Evolutionary conservation across 108 stramenopile species (phyloP).

Genomic region (Nitzschia sp.): DNA sequence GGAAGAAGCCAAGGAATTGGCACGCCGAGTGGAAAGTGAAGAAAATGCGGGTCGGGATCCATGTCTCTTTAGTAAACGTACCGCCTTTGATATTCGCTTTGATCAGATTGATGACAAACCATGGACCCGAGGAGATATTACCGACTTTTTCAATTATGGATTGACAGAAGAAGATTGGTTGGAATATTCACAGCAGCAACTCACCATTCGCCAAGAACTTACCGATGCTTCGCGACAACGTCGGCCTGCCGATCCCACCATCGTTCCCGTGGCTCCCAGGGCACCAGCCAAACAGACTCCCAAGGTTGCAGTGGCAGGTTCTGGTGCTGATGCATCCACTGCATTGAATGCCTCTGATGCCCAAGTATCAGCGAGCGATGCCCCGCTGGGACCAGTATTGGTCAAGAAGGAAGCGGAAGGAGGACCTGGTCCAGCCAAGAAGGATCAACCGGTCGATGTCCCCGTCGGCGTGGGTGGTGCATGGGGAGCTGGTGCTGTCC

Average conservation of each 20-base stretch:
- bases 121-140: slow-evolving; percentile 72
- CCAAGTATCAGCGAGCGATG: too few species aligned
- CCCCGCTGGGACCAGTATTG: slow-evolving; percentile 31
- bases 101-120: slow-evolving; percentile 92
- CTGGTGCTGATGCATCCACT: slow-evolving; percentile 23
- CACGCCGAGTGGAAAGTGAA: slow-evolving; percentile 69
- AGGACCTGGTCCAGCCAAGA: slow-evolving; percentile 21
- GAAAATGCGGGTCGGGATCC: slow-evolving; percentile 92
- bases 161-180: slow-evolving; percentile 84
- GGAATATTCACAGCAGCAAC: slow-evolving; percentile 79
- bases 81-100: slow-evolving; percentile 89
- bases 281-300: slow-evolving; percentile 64
- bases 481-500: slow-evolving; percentile 82
- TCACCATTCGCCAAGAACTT: slow-evolving; percentile 82
- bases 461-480: slow-evolving; percentile 60
- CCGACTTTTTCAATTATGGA: slow-evolving; percentile 89
- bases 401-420: slow-evolving; percentile 32
- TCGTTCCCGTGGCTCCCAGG: slow-evolving; percentile 71
- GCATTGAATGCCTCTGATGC: slow-evolving; percentile 28
- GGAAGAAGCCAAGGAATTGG: slow-evolving; percentile 69
- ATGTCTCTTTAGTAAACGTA: slow-evolving; percentile 83
- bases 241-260: slow-evolving; percentile 71
- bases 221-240: slow-evolving; percentile 82
- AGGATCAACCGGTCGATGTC: slow-evolving; percentile 13
- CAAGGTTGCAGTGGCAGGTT: slow-evolving; percentile 58